Evolutionary conservation across 805 yeast genomes (phyloP), one percentile per base, ranked within the genome.

Genomic region (Metschnikowia noctiluminum): DNA sequence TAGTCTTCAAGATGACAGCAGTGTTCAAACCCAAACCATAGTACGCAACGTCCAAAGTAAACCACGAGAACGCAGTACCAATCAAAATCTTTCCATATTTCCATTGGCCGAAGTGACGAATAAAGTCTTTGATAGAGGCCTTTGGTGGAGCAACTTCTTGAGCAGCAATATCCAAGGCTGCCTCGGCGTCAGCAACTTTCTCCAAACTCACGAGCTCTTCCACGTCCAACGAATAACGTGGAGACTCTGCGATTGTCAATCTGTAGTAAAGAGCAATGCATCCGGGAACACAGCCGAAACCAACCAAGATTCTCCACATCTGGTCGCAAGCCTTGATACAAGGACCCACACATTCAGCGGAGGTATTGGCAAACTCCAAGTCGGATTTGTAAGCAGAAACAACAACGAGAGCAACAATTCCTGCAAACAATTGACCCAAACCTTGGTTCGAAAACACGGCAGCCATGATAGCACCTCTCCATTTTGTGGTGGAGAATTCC

Each of bases 381-480:
- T 76, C 76, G 56, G 73, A 67, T 68, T 86, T 87, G 79, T 85
- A 90, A 61, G 82, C 96, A 49, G 85, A 87, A 57, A 88, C 86
- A 63, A 82, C 77, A 50, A 87, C 64, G 53, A 89, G 71, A 49
- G 96, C 88, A 60, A 89, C 87, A 56, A 89, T 76, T 81, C 92
- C 96, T 52, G 89, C 96, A 15, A 83, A 63, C 52, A 90, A 79
- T 76, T 91, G 97, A 69, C 97, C 97, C 84, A 94, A 82, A 71
- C 97, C 97, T 75, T 91, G 97, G 77, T 90, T 90, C 49, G 97
- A 92, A 70, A 91, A 91, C 49, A 89, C 96, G 28, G 96, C 96
- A 64, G 88, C 90, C 96, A 89, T 89, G 61, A 89, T 89, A 56
- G 96, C 96, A 79, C 97, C 97, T 83, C 97, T 87, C 96, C 96